These are phyloP conservation scores for Dictyostelium capitatum DNA, from an alignment of 78 protist species.

Conservation along the genomic window DNA sequence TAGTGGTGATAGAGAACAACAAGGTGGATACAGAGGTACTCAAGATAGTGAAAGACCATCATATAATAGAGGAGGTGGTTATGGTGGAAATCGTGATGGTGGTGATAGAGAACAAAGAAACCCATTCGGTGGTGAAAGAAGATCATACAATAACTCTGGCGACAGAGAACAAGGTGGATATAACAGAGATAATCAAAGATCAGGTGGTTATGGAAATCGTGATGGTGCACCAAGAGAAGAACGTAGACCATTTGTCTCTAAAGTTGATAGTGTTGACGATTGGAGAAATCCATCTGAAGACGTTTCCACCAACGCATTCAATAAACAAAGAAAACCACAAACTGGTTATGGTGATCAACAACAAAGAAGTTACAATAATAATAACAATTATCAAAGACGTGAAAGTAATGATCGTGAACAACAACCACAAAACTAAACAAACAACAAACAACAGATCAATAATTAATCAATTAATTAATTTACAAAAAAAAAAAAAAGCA, in stretches of 20 bases:
- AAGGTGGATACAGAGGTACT: conserved; percentile 30
- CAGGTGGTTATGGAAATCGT: neutral
- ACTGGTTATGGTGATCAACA: neutral
- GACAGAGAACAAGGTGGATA: neutral
- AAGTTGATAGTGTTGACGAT: conserved; percentile 48
- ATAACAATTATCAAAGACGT: conserved; percentile 2
- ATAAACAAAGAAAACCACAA: conserved; percentile 7
- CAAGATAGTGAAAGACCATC: neutral
- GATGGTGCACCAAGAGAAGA: conserved; percentile 9
- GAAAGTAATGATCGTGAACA: neutral
- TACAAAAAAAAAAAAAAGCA: too few species aligned
- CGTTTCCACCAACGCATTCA: conserved; percentile 53
- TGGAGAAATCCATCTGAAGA: conserved; percentile 58
- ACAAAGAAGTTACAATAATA: conserved; percentile 7
- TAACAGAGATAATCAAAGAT: too few species aligned
- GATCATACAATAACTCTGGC: conserved; percentile 1
- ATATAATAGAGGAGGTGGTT: conserved; percentile 34
- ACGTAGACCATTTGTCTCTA: conserved; percentile 24
- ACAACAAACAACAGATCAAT: neutral
- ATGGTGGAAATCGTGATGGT: conserved; percentile 22
- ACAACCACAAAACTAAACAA: neutral
- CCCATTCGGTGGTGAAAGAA: conserved; percentile 3
- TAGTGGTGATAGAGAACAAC: conserved; percentile 5
- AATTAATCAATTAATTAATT: neutral
- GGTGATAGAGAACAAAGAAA: neutral